A percentile compares a stretch with the other conserved stretches of the same genome.
Conservation (phyloP, 345 rosid species). For the Populus simonii region DNA sequence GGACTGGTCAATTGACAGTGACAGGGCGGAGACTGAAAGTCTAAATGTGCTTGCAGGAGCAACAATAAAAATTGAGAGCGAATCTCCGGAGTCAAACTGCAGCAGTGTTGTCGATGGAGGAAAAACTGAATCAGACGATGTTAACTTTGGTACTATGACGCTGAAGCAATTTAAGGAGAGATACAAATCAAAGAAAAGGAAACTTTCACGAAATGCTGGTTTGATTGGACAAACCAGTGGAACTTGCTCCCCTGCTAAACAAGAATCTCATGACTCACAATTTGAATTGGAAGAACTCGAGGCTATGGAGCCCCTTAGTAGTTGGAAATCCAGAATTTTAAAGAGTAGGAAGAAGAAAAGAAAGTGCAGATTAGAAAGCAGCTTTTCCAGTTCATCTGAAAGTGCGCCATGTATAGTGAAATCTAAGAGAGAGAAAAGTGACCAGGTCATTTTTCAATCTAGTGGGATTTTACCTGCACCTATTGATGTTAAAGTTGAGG, state of each 20-base stretch:
- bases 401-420: conserved; percentile 13
- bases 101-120: conserved; percentile 7
- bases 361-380: conserved; percentile 21
- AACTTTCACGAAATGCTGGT: conserved; percentile 15
- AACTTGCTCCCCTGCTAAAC: conserved; percentile 19
- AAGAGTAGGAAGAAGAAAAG: conserved; percentile 37
- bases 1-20: conserved; percentile 17
- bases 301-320: conserved; percentile 48
- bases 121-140: conserved; percentile 28
- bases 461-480: conserved; percentile 19
- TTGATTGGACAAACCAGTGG: conserved; percentile 8
- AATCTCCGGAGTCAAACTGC: conserved; percentile 11
- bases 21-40: conserved; percentile 25
- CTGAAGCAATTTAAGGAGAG: conserved; percentile 47
- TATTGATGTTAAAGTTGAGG: conserved; percentile 38
- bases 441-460: conserved; percentile 17
- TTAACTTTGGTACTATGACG: conserved; percentile 38
- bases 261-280: conserved; percentile 16
- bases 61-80: conserved; percentile 7
- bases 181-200: conserved; percentile 60
- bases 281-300: conserved; percentile 41
- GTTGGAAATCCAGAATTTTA: conserved; percentile 43
- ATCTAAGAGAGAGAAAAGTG: conserved; percentile 7
- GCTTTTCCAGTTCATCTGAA: conserved; percentile 17
- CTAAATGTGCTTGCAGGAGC: conserved; percentile 5